phyloP scores from a whole-genome alignment of 2,329 filamentous ascomycete genomes.

The Aspergillus nomiae region DNA sequence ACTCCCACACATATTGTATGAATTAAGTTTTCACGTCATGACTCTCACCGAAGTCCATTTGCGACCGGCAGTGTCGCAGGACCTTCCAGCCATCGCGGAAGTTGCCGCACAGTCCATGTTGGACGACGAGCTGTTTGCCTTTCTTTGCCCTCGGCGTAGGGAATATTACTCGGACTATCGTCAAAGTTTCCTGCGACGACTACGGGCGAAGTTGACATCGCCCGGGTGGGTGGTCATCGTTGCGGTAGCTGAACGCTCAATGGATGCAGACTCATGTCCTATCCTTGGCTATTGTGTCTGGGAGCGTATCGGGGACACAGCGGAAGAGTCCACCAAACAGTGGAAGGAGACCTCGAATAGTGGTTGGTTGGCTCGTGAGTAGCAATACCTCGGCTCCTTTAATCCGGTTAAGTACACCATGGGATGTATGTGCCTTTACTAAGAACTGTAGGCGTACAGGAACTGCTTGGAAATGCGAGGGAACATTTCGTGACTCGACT shows the following conservation, averaged over 20 bases:
- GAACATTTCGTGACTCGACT: slow-evolving; percentile 5
- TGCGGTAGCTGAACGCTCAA: neutral
- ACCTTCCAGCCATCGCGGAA: slow-evolving; percentile 16
- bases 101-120: slow-evolving; percentile 18
- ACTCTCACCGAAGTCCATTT: slow-evolving; percentile 7
- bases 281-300: slow-evolving; percentile 14
- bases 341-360: neutral
- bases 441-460: neutral
- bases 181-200: slow-evolving; percentile 12
- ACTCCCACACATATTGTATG: neutral
- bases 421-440: neutral
- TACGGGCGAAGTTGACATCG: slow-evolving; percentile 9
- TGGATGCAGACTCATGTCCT: neutral
- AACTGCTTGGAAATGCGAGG: neutral
- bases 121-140: slow-evolving; percentile 16
- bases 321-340: neutral
- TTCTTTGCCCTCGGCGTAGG: slow-evolving; percentile 13
- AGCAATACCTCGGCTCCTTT: no score
- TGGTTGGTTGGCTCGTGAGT: slow-evolving; percentile 10
- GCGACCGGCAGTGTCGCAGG: slow-evolving; percentile 8
- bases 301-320: slow-evolving; percentile 7
- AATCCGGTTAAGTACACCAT: neutral
- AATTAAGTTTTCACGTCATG: neutral
- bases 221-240: slow-evolving; percentile 14
- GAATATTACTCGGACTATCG: slow-evolving; percentile 14